Percentiles rank a stretch among this genome's conserved stretches.
phyloP scores from a whole-genome alignment of 116 monocot species.

The Papilionanthe hybrid region DNA sequence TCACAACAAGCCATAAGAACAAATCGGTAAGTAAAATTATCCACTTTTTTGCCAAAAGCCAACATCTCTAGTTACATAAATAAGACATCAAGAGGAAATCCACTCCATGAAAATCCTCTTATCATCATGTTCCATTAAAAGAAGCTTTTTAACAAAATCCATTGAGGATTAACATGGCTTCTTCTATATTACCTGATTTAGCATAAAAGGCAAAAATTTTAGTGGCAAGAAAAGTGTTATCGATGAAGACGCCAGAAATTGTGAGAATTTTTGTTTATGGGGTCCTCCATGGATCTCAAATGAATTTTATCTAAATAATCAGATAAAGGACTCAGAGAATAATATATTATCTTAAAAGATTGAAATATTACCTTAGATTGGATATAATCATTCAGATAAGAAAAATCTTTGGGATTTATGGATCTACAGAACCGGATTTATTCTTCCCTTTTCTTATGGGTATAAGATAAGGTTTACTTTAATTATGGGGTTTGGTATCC shows the following conservation, averaged over 20 bases:
- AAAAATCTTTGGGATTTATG: no score
- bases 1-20: constrained; percentile 52
- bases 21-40: constrained; percentile 50
- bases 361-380: no score
- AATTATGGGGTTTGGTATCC: no score
- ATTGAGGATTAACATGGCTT: constrained; percentile 29
- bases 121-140: constrained; percentile 55
- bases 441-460: no score
- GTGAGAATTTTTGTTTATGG: no score
- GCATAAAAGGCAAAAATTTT: constrained; percentile 42
- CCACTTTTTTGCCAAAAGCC: constrained; percentile 18
- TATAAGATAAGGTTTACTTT: no score
- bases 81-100: constrained; percentile 15
- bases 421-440: no score
- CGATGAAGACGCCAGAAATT: constrained; percentile 27
- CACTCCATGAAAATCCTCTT: constrained; percentile 29
- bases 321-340: no score
- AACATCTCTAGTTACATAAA: constrained; percentile 32
- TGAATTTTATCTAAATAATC: no score
- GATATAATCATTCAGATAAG: no score
- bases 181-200: constrained; percentile 14
- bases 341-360: no score
- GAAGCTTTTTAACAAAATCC: constrained; percentile 19
- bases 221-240: constrained; percentile 33
- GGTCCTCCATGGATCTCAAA: no score